Conservation (phyloP, 306 rosid species). For the Cicer yamashitae region DNA sequence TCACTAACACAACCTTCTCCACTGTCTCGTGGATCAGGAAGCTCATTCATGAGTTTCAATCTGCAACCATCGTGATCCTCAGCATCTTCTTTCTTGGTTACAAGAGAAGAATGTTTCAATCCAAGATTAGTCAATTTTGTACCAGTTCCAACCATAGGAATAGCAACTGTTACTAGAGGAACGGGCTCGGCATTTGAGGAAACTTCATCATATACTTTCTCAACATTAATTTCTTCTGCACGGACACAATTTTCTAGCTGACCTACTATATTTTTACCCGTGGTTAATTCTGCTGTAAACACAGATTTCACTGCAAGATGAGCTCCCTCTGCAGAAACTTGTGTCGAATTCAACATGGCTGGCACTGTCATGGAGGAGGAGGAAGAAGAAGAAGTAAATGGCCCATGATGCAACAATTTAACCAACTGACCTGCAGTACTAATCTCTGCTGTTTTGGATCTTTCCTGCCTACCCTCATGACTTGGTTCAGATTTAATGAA, state of each 20-base stretch:
- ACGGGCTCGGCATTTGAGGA: constrained; percentile 48
- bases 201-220: constrained; percentile 45
- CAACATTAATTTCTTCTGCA: constrained; percentile 35
- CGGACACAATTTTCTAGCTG: constrained; percentile 36
- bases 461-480: constrained; percentile 45
- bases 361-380: constrained; percentile 43
- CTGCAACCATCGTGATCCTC: constrained; percentile 44
- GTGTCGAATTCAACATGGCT: constrained; percentile 4
- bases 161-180: constrained; percentile 42
- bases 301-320: constrained; percentile 43
- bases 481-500: constrained; percentile 62
- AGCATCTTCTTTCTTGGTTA: constrained; percentile 44
- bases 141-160: constrained; percentile 44
- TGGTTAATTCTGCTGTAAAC: constrained; percentile 48
- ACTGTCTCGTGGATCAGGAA: constrained; percentile 46
- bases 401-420: constrained; percentile 44
- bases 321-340: constrained; percentile 41
- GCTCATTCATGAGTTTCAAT: constrained; percentile 56
- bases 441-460: constrained; percentile 48
- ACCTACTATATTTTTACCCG: constrained; percentile 39
- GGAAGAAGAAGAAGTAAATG: constrained; percentile 43
- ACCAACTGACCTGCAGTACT: constrained; percentile 42
- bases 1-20: constrained; percentile 70
- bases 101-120: constrained; percentile 38
- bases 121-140: constrained; percentile 44